These are phyloP conservation scores for Pilasporangium apinafurcum DNA, from an alignment of 352 stramenopile genomes.

Conservation along the genomic window DNA sequence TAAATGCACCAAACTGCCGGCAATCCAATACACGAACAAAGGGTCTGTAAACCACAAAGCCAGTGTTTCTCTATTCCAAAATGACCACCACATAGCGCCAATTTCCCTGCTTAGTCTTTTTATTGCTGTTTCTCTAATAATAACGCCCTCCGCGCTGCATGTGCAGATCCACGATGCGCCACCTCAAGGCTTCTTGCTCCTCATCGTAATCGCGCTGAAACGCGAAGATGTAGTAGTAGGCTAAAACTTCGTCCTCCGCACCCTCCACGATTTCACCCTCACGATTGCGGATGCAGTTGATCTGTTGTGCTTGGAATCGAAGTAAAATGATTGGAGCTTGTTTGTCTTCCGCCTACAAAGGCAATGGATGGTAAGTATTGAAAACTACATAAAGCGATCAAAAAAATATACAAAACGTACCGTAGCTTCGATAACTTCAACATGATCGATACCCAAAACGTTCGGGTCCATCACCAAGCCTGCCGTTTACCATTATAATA, in stretches of 20 bases:
- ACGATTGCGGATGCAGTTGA: constrained; percentile 98
- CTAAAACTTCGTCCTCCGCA: constrained; percentile 94
- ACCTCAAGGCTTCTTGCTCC: constrained; percentile 77
- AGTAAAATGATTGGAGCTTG: constrained; percentile 94
- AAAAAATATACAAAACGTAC: constrained; percentile 18
- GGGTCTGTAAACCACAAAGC: too few relatives aligned
- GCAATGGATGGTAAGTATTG: constrained; percentile 7
- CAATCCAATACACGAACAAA: too few relatives aligned
- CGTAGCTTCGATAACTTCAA: constrained; percentile 93
- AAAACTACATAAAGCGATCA: neutral
- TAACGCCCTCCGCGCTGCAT: constrained; percentile 76
- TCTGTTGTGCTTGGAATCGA: constrained; percentile 98
- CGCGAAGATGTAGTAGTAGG: constrained; percentile 97
- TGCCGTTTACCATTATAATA: neutral
- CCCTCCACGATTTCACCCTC: constrained; percentile 96
- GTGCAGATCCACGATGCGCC: constrained; percentile 84
- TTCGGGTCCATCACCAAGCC: constrained; percentile 91
- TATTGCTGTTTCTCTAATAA: constrained; percentile 62
- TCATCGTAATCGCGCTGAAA: constrained; percentile 98
- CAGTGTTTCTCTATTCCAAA: too few relatives aligned
- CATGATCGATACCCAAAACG: constrained; percentile 95
- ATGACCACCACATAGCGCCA: too few relatives aligned
- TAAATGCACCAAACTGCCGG: too few relatives aligned
- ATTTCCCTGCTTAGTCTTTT: too few relatives aligned
- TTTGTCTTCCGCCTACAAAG: constrained; percentile 73